Evolutionary conservation across 352 stramenopile species (phyloP).

Genomic region (Phytophthora quininea): DNA sequence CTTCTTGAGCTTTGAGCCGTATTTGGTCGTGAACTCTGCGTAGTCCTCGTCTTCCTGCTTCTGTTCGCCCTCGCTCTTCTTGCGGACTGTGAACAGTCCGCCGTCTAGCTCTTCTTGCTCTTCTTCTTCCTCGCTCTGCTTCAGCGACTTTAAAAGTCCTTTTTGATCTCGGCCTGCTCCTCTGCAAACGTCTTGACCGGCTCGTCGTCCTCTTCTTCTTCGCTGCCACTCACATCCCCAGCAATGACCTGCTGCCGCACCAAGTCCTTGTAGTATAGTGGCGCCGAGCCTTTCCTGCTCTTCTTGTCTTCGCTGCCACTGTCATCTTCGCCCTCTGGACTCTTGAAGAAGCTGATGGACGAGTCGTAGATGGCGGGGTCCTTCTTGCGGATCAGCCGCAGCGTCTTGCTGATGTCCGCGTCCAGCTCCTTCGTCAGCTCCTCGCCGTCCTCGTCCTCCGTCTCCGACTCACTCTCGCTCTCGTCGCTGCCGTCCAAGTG

Average conservation of each 20-base stretch:
- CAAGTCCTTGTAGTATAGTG: conserved; percentile 95
- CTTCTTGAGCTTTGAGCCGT: conserved; percentile 66
- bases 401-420: conserved; percentile 78
- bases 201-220: conserved; percentile 61
- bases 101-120: conserved; percentile 78
- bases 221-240: conserved; percentile 67
- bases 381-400: conserved; percentile 91
- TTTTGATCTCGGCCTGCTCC: conserved; percentile 72
- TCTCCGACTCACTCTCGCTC: conserved; percentile 78
- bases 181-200: conserved; percentile 71
- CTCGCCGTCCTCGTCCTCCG: conserved; percentile 86
- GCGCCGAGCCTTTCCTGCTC: conserved; percentile 44
- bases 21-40: conserved; percentile 65
- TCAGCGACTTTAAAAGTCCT: conserved; percentile 69
- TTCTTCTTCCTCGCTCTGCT: conserved; percentile 40
- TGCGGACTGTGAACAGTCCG: conserved; percentile 73
- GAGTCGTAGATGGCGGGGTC: conserved; percentile 94
- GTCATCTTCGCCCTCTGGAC: conserved; percentile 31
- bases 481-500: conserved; percentile 47
- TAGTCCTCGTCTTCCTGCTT: conserved; percentile 76
- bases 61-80: conserved; percentile 65
- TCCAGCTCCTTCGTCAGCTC: conserved; percentile 78
- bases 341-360: conserved; percentile 90
- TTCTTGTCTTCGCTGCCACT: conserved; percentile 33
- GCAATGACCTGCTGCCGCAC: conserved; percentile 94